Evolutionary conservation across 306 rosid species (phyloP), one percentile per base, ranked within the genome.

Genomic region (Lablab purpureus): DNA sequence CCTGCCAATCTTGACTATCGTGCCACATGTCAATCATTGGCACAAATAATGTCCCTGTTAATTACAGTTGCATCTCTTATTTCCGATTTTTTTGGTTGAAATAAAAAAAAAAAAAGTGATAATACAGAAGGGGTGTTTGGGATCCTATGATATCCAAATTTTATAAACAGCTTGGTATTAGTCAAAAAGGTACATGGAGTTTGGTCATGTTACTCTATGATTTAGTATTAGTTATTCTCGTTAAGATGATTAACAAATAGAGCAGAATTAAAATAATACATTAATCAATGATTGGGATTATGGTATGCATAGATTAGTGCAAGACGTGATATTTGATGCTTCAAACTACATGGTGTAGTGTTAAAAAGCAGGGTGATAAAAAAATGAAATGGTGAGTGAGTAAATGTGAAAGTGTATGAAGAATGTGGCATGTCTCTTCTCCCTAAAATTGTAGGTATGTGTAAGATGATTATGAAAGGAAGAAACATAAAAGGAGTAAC

Each of bases 21-120:
- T 32, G 78, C 68, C 84, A 77, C 85, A 82, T 77, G 83, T 73
- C 81, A 81, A 81, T 85, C 60, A 81, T 78, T 81, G 75, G 77
- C 71, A 43, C 66, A 64, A 78, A 54, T 69, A 65, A 65, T 66
- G 58, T 25, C 30, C 60, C 19, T 67, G n/a, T 46, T 66, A 52
- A 74, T 51, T 46, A 34, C 70, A 54, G 40, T 18, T 18, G 27
- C 55, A 27, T 75, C 78, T 76, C 51, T 36, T 55, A 36, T 81
- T 77, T 51, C 14, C 23, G 64, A 71, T 47, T 76, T 75, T 40
- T 76, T 81, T 28, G 66, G 37, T 47, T 68, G 27, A 30, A 59
- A 64, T 34, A 34, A 50, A 59, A 15, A 37, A 34, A 50, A 59
- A 15, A 37, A 65, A 49, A 6, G 10, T 32, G 54, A 23, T 23